Evolutionary conservation across 129 eudicot species (phyloP).

Genomic region (Helichrysum umbraculigerum): DNA sequence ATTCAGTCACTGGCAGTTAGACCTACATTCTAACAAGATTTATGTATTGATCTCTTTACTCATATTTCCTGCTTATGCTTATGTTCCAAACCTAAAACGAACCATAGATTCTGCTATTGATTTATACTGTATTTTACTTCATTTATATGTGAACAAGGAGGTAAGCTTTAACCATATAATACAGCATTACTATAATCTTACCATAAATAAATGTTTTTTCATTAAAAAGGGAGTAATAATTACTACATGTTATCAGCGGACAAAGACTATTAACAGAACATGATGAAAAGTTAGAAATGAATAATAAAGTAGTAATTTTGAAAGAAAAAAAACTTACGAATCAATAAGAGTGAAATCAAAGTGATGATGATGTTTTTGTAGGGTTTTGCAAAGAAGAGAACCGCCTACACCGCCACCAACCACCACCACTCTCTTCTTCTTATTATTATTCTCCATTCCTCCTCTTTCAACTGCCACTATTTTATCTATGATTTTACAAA

Average conservation of each 20-base stretch:
- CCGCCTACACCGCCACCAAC: slow-evolving; percentile 85
- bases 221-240: too few species aligned
- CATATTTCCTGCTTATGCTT: not conserved
- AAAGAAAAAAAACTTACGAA: slow-evolving; percentile 39
- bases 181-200: not conserved
- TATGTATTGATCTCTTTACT: not conserved
- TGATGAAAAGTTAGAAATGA: not conserved
- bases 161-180: not conserved
- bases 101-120: not conserved
- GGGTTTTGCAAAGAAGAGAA: slow-evolving; percentile 56
- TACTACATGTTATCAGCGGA: too few species aligned
- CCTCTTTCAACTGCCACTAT: not conserved
- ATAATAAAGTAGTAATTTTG: not conserved
- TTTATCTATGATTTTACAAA: too few species aligned
- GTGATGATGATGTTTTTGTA: slow-evolving; percentile 38
- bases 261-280: too few species aligned
- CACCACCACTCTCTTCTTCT: slow-evolving; percentile 64
- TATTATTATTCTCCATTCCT: slow-evolving; percentile 27
- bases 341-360: slow-evolving; percentile 66
- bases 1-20: not conserved
- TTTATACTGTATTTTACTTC: not conserved
- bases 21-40: not conserved
- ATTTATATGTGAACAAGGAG: not conserved
- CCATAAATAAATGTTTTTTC: too few species aligned
- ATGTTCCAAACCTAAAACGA: not conserved